phyloP scores from a whole-genome alignment of 2,329 filamentous ascomycete species.

The Colletotrichum higginsianum region DNA sequence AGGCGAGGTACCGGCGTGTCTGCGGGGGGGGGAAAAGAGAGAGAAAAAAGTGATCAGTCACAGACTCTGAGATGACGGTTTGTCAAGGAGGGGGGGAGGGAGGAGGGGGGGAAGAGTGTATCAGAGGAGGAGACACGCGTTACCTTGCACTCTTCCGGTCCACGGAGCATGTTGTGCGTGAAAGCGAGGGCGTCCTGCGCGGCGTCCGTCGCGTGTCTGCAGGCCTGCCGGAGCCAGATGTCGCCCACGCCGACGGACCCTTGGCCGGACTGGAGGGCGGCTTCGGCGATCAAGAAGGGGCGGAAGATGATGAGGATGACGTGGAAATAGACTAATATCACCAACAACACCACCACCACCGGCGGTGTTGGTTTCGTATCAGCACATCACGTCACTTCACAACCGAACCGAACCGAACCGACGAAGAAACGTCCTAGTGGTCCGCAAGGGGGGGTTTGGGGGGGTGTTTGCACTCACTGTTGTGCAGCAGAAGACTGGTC shows the following conservation, averaged over 20 bases:
- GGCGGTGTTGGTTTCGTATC: too few relatives aligned
- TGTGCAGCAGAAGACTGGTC: conserved; percentile 30
- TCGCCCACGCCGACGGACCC: conserved; percentile 41
- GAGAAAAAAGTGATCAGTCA: too few relatives aligned
- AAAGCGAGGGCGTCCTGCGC: conserved; percentile 49
- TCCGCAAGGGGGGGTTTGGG: too few relatives aligned
- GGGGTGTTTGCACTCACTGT: background rate
- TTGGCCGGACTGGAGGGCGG: conserved; percentile 30
- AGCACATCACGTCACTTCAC: background rate
- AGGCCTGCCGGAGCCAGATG: conserved; percentile 51
- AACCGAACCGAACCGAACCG: too few relatives aligned
- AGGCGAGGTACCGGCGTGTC: conserved; percentile 45
- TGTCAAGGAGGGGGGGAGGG: too few relatives aligned
- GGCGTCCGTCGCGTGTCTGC: conserved; percentile 48
- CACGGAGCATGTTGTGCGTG: conserved; percentile 30
- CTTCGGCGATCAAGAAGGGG: conserved; percentile 36
- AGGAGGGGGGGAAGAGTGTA: too few relatives aligned
- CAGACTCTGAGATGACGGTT: too few relatives aligned
- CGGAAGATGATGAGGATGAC: conserved; percentile 30
- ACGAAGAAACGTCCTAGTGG: too few relatives aligned
- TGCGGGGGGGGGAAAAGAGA: background rate
- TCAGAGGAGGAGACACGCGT: background rate
- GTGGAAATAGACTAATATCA: conserved; percentile 24
- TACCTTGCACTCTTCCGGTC: conserved; percentile 30
- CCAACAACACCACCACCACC: too few relatives aligned